Evolutionary conservation across 2,329 filamentous ascomycete genomes (phyloP).

Genomic region (Fusarium circinatum): DNA sequence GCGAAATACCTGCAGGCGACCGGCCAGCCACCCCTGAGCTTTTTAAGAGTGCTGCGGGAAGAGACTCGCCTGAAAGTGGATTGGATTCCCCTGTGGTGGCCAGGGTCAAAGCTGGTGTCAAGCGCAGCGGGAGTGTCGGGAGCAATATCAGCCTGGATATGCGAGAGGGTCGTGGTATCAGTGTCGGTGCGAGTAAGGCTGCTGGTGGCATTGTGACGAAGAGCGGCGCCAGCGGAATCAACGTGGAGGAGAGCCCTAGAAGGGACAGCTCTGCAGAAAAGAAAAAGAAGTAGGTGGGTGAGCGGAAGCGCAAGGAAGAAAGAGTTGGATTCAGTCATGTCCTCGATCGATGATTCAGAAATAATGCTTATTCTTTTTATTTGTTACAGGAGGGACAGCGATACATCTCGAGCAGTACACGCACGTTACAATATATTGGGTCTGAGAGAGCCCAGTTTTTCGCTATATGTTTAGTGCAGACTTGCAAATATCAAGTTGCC

Average conservation of each 20-base stretch:
- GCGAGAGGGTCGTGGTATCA: conserved; percentile 53
- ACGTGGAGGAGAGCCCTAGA: conserved; percentile 25
- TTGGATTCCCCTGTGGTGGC: conserved; percentile 28
- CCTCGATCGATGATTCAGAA: neutral
- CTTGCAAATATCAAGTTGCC: neutral
- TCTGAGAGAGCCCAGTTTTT: neutral
- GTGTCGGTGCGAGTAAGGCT: conserved; percentile 51
- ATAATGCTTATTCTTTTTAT: conserved; percentile 4
- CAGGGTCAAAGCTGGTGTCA: conserved; percentile 21
- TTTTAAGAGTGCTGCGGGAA: conserved; percentile 6
- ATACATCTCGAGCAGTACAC: neutral
- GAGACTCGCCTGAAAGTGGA: conserved; percentile 31
- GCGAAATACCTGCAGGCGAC: conserved; percentile 13
- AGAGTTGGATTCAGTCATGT: neutral
- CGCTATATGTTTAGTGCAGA: neutral
- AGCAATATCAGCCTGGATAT: conserved; percentile 56
- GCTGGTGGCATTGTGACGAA: conserved; percentile 50
- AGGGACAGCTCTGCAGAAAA: conserved; percentile 28
- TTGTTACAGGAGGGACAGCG: conserved; percentile 2
- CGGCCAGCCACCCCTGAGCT: conserved; percentile 33
- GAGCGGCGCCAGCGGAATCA: conserved; percentile 34
- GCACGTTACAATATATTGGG: neutral
- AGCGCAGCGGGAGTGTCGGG: conserved; percentile 43
- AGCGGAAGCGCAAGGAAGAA: neutral
- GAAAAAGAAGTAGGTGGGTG: conserved; percentile 28